These are phyloP conservation scores for Psilocybe mexicana DNA, from an alignment of 1,284 basidiomycete species.

Conservation along the genomic window DNA sequence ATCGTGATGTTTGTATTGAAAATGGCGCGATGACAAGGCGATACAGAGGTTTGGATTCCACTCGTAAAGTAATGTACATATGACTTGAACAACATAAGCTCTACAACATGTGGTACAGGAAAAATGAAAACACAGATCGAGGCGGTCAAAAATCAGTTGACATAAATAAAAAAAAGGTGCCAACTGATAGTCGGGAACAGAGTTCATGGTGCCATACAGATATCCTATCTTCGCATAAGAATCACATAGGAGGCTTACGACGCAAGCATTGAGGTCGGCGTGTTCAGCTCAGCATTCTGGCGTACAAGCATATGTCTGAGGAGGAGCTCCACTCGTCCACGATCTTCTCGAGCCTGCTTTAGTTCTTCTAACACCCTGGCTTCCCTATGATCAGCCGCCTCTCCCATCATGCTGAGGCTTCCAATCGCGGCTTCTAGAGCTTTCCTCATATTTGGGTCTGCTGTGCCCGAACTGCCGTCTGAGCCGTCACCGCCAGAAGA, in stretches of 20 bases:
- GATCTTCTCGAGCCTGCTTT: conserved; percentile 59
- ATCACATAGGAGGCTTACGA: conserved; percentile 3
- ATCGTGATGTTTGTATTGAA: too few relatives aligned
- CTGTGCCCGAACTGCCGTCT: conserved; percentile 49
- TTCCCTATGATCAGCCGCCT: conserved; percentile 68
- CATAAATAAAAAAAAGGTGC: too few relatives aligned
- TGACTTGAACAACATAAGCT: too few relatives aligned
- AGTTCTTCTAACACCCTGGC: conserved; percentile 71
- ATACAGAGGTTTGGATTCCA: too few relatives aligned
- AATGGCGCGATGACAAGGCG: too few relatives aligned
- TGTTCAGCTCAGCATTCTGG: conserved; percentile 15
- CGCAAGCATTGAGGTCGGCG: conserved; percentile 7
- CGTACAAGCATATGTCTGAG: conserved; percentile 64
- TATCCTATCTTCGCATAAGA: neutral
- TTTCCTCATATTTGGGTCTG: conserved; percentile 63
- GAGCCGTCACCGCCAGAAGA: conserved; percentile 52
- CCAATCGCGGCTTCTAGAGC: conserved; percentile 65
- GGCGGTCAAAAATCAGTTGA: too few relatives aligned
- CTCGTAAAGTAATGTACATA: too few relatives aligned
- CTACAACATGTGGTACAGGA: too few relatives aligned
- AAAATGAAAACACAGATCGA: too few relatives aligned
- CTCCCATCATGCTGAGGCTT: conserved; percentile 59
- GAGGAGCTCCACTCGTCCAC: conserved; percentile 65
- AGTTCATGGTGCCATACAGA: neutral
- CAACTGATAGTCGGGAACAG: too few relatives aligned